A percentile compares a stretch with the other conserved stretches of the same genome.
Conservation (phyloP, 2,329 filamentous ascomycete species). For the Diplodia sapinea region DNA sequence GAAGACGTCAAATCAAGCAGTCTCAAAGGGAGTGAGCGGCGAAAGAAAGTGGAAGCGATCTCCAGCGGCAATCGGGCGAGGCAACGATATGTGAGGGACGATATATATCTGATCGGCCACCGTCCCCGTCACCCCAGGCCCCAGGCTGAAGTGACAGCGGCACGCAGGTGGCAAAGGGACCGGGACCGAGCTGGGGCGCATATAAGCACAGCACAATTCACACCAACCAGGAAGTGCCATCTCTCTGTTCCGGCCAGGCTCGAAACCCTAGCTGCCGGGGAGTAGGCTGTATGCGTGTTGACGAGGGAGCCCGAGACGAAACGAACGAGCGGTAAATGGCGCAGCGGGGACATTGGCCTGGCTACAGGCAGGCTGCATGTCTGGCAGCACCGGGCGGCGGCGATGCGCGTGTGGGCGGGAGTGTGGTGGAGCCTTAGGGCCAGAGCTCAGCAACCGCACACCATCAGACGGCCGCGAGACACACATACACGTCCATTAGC, state of each 20-base stretch:
- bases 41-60: conserved; percentile 11
- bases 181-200: not conserved
- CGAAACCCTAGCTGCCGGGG: too few relatives aligned
- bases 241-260: not conserved
- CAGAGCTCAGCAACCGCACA: not conserved
- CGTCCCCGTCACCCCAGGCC: conserved; percentile 9
- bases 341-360: not conserved
- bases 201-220: conserved; percentile 4
- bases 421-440: not conserved
- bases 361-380: too few relatives aligned
- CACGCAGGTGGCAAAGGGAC: not conserved
- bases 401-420: not conserved
- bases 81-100: not conserved
- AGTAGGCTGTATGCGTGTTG: not conserved
- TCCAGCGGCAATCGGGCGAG: not conserved
- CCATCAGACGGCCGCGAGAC: conserved; percentile 15
- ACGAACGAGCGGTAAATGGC: not conserved
- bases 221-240: not conserved
- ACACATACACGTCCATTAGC: not conserved
- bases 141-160: not conserved
- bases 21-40: not conserved
- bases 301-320: not conserved
- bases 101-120: not conserved
- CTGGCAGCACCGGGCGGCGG: not conserved
- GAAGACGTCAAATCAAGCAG: not conserved